phyloP scores from a whole-genome alignment of 768 basidiomycete species.

The Hygrocybe punicea region DNA sequence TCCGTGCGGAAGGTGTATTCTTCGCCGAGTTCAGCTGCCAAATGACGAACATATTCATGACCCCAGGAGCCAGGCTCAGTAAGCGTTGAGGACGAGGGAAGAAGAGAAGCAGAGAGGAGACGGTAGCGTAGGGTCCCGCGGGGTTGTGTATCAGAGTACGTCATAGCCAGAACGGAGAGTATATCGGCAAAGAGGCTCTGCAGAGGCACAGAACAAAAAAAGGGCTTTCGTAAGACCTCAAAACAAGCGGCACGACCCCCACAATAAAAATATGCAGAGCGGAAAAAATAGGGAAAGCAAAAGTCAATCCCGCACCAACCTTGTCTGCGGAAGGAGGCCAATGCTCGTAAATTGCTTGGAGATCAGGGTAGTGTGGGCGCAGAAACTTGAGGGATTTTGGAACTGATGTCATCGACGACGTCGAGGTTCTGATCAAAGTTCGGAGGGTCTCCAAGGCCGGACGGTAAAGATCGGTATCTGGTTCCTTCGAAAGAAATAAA shows the following conservation, averaged over 20 bases:
- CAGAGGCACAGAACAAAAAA: neutral
- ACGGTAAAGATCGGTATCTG: slow-evolving; percentile 77
- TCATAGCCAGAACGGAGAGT: slow-evolving; percentile 97
- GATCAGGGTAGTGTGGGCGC: slow-evolving; percentile 85
- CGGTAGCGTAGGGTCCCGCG: slow-evolving; percentile 94
- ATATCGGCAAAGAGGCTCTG: slow-evolving; percentile 96
- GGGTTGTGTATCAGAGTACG: slow-evolving; percentile 96
- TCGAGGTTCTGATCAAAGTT: slow-evolving; percentile 91
- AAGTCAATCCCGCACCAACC: slow-evolving; percentile 35
- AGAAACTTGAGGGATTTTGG: slow-evolving; percentile 99
- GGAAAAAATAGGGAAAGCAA: neutral
- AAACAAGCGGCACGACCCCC: too few species aligned
- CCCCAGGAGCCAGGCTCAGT: slow-evolving; percentile 97
- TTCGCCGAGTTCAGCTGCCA: slow-evolving; percentile 94
- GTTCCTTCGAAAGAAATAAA: slow-evolving; percentile 57
- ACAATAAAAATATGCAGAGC: too few species aligned
- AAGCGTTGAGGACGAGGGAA: slow-evolving; percentile 61
- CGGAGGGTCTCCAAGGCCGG: slow-evolving; percentile 92
- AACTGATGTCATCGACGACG: slow-evolving; percentile 98
- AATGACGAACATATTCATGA: slow-evolving; percentile 96
- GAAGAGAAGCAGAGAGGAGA: slow-evolving; percentile 70
- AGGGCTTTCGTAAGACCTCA: neutral
- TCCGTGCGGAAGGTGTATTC: slow-evolving; percentile 77
- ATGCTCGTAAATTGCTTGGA: slow-evolving; percentile 78
- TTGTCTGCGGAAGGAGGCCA: slow-evolving; percentile 79